Conservation (phyloP, 495 filamentous ascomycete genomes). For the Penicillium atrosanguineum region DNA sequence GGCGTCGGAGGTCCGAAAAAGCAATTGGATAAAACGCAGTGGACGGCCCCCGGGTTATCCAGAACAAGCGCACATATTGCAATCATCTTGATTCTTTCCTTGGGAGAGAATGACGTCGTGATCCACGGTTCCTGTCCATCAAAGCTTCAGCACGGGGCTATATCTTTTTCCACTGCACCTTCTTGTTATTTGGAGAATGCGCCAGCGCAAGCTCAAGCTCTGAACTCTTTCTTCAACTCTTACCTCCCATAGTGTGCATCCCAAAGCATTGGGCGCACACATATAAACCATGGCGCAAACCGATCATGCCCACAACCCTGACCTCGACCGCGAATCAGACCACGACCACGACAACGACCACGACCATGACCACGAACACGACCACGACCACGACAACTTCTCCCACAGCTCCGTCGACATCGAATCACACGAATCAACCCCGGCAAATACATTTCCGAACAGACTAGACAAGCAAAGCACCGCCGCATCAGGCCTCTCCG, state of each 20-base stretch:
- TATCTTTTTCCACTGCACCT: background rate
- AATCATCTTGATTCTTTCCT: background rate
- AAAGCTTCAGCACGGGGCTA: background rate
- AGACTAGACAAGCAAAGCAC: conserved; percentile 38
- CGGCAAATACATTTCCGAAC: background rate
- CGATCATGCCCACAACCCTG: background rate
- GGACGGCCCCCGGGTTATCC: background rate
- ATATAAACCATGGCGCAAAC: conserved; percentile 13
- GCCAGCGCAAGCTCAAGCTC: background rate
- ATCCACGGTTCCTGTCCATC: conserved; percentile 1
- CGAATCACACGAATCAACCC: conserved; percentile 14
- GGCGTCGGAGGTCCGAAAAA: conserved; percentile 21
- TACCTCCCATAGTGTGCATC: background rate
- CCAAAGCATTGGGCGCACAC: background rate
- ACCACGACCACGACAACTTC: conserved; percentile 22
- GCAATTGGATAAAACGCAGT: conserved; percentile 7
- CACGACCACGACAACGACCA: conserved; percentile 13
- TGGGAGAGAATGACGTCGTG: background rate
- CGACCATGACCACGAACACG: background rate
- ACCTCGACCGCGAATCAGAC: conserved; percentile 19
- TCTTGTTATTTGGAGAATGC: background rate
- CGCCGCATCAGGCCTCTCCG: conserved; percentile 34
- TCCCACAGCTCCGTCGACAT: conserved; percentile 19
- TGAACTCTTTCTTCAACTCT: background rate
- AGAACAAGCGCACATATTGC: background rate